These are phyloP conservation scores for Stellera chamaejasme DNA, from an alignment of 345 rosid species.

Conservation along the genomic window DNA sequence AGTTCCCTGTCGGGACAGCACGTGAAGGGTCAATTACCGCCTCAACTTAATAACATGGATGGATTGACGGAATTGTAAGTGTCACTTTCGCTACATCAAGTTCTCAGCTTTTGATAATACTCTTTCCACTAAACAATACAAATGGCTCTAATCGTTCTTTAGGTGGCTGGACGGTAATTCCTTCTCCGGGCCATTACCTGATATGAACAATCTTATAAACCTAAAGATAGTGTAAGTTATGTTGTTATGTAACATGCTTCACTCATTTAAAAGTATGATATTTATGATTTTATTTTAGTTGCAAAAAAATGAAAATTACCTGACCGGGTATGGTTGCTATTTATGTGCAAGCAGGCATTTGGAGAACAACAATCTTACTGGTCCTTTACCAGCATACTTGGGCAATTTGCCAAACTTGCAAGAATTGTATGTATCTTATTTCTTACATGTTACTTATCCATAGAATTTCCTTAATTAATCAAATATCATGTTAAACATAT, in stretches of 20 bases:
- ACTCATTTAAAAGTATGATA: no score
- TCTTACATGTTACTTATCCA: background rate
- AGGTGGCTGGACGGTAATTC: conserved; percentile 88
- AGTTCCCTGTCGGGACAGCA: conserved; percentile 65
- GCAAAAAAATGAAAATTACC: background rate
- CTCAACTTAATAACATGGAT: conserved; percentile 57
- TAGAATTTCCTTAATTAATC: no score
- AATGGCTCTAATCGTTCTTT: conserved; percentile 13
- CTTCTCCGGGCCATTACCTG: conserved; percentile 67
- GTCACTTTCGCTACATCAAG: conserved; percentile 4
- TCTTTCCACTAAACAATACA: conserved; percentile 1
- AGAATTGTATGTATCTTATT: conserved; percentile 55
- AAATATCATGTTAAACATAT: background rate
- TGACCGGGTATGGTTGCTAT: conserved; percentile 14
- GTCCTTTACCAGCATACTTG: conserved; percentile 67
- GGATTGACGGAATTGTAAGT: conserved; percentile 75
- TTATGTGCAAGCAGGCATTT: conserved; percentile 57
- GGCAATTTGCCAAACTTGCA: conserved; percentile 57
- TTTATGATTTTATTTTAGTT: no score
- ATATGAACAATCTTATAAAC: conserved; percentile 64
- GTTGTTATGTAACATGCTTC: no score
- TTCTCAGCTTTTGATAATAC: background rate
- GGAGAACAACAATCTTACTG: conserved; percentile 74
- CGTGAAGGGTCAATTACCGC: conserved; percentile 56
- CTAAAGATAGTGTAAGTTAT: conserved; percentile 63